A percentile compares a stretch with the other conserved stretches of the same genome.
phyloP scores from a whole-genome alignment of 177 flowering plant species.

The Vitis hybrid region DNA sequence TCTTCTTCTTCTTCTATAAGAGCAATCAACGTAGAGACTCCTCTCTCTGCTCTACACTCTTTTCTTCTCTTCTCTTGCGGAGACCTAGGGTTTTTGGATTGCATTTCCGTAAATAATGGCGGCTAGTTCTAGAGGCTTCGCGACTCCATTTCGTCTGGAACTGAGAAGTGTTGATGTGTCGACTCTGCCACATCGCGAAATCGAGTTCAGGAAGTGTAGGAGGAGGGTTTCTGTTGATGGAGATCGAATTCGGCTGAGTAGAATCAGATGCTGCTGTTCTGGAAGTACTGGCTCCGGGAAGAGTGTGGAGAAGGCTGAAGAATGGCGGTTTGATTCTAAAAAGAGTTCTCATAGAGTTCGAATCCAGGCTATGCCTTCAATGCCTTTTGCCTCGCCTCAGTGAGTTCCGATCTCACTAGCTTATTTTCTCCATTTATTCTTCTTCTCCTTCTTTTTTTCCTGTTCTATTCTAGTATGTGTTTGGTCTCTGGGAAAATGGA shows the following conservation, averaged over 20 bases:
- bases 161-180: slow-evolving; percentile 8
- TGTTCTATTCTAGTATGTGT: neutral
- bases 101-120: slow-evolving; percentile 43
- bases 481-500: too few relatives aligned
- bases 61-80: too few relatives aligned
- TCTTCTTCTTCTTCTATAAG: neutral
- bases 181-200: slow-evolving; percentile 7
- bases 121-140: slow-evolving; percentile 42
- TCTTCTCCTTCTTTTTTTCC: neutral
- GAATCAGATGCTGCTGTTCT: slow-evolving; percentile 45
- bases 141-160: slow-evolving; percentile 34
- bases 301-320: slow-evolving; percentile 39
- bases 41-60: neutral
- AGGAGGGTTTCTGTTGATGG: slow-evolving; percentile 6
- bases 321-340: slow-evolving; percentile 43
- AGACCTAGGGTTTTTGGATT: slow-evolving; percentile 16
- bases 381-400: slow-evolving; percentile 64
- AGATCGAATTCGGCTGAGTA: slow-evolving; percentile 11
- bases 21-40: too few relatives aligned
- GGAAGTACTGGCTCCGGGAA: slow-evolving; percentile 27
- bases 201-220: slow-evolving; percentile 24
- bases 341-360: slow-evolving; percentile 34
- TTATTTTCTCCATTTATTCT: neutral
- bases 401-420: slow-evolving; percentile 15
- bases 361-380: slow-evolving; percentile 45